Conservation (phyloP, 2,329 filamentous ascomycete species). For the Talaromyces sp. region DNA sequence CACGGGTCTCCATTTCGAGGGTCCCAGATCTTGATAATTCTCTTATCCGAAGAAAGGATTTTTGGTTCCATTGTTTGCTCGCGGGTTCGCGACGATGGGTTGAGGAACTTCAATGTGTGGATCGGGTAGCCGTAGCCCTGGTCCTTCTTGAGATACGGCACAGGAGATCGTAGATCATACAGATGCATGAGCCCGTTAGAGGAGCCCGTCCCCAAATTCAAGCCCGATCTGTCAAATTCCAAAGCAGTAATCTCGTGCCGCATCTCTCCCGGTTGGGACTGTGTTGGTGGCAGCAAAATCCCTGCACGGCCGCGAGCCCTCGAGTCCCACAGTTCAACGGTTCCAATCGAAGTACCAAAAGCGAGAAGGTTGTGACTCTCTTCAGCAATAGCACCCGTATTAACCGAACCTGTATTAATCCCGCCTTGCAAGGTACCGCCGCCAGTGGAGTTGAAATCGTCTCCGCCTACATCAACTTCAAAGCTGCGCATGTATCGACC, state of each 20-base stretch:
- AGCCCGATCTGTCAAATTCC: slow-evolving; percentile 75
- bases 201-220: slow-evolving; percentile 82
- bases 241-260: slow-evolving; percentile 73
- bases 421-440: slow-evolving; percentile 79
- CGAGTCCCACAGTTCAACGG: slow-evolving; percentile 94
- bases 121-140: slow-evolving; percentile 94
- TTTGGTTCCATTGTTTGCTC: slow-evolving; percentile 66
- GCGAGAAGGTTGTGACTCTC: slow-evolving; percentile 83
- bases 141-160: slow-evolving; percentile 82
- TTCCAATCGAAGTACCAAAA: slow-evolving; percentile 92
- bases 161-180: slow-evolving; percentile 84
- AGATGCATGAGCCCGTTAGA: slow-evolving; percentile 82
- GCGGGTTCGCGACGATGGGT: slow-evolving; percentile 62
- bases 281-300: slow-evolving; percentile 57
- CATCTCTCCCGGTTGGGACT: slow-evolving; percentile 32
- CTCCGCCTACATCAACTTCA: slow-evolving; percentile 81
- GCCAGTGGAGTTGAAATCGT: slow-evolving; percentile 62
- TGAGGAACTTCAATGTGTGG: slow-evolving; percentile 69
- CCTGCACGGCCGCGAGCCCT: slow-evolving; percentile 77
- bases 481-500: slow-evolving; percentile 94
- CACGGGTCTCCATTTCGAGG: slow-evolving; percentile 75
- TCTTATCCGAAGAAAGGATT: slow-evolving; percentile 85
- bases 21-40: slow-evolving; percentile 97
- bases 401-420: slow-evolving; percentile 78
- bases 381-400: slow-evolving; percentile 80